phyloP scores from a whole-genome alignment of 192 early-diverging fungal genomes.

The Coemansia sp. region DNA sequence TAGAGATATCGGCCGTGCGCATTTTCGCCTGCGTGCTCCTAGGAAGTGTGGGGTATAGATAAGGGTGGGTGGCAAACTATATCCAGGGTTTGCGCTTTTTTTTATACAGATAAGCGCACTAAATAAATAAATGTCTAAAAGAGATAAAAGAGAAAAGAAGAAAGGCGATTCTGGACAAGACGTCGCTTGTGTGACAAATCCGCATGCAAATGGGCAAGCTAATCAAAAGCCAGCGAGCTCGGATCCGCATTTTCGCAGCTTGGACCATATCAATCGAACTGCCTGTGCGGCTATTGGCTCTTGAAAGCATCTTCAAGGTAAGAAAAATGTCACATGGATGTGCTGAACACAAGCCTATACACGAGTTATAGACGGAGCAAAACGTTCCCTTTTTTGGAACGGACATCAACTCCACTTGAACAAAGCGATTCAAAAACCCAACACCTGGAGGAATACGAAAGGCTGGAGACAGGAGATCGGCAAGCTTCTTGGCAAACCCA shows the following conservation, averaged over 20 bases:
- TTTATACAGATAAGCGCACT: neutral
- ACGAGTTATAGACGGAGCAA: no score
- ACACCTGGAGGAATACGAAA: no score
- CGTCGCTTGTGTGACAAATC: no score
- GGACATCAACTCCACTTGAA: no score
- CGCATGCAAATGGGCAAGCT: neutral
- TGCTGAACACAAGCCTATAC: no score
- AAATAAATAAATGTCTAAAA: neutral
- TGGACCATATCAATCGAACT: neutral
- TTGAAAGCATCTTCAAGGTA: no score
- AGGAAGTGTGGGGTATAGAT: no score
- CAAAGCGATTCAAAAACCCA: no score
- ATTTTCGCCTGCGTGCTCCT: neutral
- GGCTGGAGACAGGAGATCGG: no score
- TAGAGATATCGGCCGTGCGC: slow-evolving; percentile 2
- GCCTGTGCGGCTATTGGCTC: neutral
- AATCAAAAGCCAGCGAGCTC: neutral
- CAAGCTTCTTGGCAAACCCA: no score
- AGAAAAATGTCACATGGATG: no score
- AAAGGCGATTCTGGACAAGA: neutral
- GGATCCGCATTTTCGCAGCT: neutral
- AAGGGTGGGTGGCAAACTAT: neutral
- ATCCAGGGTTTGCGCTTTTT: neutral
- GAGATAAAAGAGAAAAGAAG: neutral
- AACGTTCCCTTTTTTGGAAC: no score